Percentiles rank a stretch among this genome's conserved stretches.
These are phyloP conservation scores for Fusarium camptoceras DNA, from an alignment of 2,329 filamentous ascomycete genomes.

Conservation along the genomic window DNA sequence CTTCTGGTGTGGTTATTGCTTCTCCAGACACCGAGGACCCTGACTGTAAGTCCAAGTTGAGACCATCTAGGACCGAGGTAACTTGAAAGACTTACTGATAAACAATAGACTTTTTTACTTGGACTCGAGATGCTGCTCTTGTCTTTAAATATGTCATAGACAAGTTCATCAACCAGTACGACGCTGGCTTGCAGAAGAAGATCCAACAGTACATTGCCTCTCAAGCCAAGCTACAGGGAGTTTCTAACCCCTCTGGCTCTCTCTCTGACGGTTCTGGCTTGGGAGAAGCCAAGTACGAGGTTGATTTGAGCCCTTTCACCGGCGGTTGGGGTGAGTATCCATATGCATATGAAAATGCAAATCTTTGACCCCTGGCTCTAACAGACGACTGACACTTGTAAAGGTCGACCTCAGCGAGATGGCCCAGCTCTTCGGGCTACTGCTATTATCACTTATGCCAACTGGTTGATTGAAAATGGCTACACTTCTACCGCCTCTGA, in stretches of 20 bases:
- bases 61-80: background rate
- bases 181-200: constrained; percentile 65
- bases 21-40: constrained; percentile 66
- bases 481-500: constrained; percentile 66
- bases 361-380: background rate
- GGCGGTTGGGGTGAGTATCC: constrained; percentile 69
- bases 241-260: constrained; percentile 76
- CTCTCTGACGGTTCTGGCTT: constrained; percentile 66
- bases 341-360: background rate
- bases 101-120: constrained; percentile 77
- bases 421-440: constrained; percentile 82
- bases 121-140: constrained; percentile 80
- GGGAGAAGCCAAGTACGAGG: constrained; percentile 80
- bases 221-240: constrained; percentile 73
- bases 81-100: constrained; percentile 13
- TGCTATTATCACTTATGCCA: constrained; percentile 77
- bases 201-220: constrained; percentile 77
- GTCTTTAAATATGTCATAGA: constrained; percentile 77
- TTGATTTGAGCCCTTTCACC: constrained; percentile 72
- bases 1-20: constrained; percentile 66
- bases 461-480: constrained; percentile 76
- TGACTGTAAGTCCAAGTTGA: constrained; percentile 60
- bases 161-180: constrained; percentile 69
- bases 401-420: constrained; percentile 79
- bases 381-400: constrained; percentile 12